These are phyloP conservation scores for Aspergillus sp. DNA, from an alignment of 2,329 filamentous ascomycete genomes.

Conservation along the genomic window DNA sequence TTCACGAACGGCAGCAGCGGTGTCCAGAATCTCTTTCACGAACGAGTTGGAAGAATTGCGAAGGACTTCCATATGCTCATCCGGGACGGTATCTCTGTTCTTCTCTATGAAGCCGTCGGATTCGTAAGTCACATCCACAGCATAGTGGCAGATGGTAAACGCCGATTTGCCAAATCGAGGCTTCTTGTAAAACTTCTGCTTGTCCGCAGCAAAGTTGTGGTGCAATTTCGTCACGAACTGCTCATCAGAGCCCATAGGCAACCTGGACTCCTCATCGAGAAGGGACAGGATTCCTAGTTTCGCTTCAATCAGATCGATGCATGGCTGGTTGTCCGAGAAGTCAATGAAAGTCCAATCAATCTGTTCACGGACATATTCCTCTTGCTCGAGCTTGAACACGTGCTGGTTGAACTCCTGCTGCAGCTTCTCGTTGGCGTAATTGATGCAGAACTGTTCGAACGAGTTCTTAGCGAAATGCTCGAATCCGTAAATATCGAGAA, in stretches of 20 bases:
- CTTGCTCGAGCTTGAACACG: slow-evolving; percentile 98
- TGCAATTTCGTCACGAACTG: slow-evolving; percentile 96
- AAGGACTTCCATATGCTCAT: slow-evolving; percentile 95
- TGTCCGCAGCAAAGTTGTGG: slow-evolving; percentile 84
- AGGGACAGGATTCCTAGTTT: slow-evolving; percentile 91
- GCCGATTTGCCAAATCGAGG: slow-evolving; percentile 95
- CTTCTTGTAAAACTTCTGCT: slow-evolving; percentile 98
- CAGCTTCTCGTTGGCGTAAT: slow-evolving; percentile 98
- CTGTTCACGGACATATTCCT: slow-evolving; percentile 92
- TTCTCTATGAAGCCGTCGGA: slow-evolving; percentile 99
- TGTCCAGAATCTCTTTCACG: slow-evolving; percentile 78
- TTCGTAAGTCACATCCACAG: slow-evolving; percentile 96
- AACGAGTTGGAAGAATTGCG: slow-evolving; percentile 81
- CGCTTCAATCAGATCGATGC: slow-evolving; percentile 96
- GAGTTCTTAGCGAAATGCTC: slow-evolving; percentile 99
- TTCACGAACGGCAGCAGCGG: slow-evolving; percentile 81
- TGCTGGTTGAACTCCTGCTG: slow-evolving; percentile 99
- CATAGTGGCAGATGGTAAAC: slow-evolving; percentile 98
- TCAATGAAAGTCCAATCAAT: slow-evolving; percentile 99
- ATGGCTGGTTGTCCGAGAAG: slow-evolving; percentile 98
- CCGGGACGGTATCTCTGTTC: slow-evolving; percentile 96
- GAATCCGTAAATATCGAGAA: slow-evolving; percentile 98
- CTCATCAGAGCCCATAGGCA: slow-evolving; percentile 96
- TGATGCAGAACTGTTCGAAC: slow-evolving; percentile 99
- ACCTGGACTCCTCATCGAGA: slow-evolving; percentile 90